Percentiles rank a stretch among this genome's conserved stretches.
Evolutionary conservation across 768 basidiomycete species (phyloP).

Genomic region (Suillus ampliporus): DNA sequence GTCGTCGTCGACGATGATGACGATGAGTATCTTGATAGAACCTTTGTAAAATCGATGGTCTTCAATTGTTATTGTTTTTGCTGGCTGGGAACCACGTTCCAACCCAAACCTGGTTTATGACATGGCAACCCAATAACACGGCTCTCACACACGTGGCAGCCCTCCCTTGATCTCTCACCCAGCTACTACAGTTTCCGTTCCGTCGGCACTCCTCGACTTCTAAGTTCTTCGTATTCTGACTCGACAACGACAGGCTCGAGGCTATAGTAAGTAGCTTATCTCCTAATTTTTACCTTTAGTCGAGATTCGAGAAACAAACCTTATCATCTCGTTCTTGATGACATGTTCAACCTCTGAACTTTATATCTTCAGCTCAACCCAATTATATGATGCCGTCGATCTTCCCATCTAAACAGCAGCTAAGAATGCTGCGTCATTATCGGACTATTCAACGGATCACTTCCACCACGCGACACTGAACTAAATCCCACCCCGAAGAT

Average conservation of each 20-base stretch:
- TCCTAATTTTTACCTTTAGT: neutral
- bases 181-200: neutral
- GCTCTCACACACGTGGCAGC: conserved; percentile 16
- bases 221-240: neutral
- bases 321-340: neutral
- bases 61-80: conserved; percentile 14
- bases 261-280: neutral
- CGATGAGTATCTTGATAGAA: conserved; percentile 11
- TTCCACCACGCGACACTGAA: conserved; percentile 4
- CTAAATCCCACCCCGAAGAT: neutral
- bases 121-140: conserved; percentile 13
- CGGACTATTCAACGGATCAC: conserved; percentile 2
- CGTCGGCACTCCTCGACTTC: neutral
- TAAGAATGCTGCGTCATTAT: neutral
- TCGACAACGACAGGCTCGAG: neutral
- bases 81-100: conserved; percentile 13
- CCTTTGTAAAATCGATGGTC: conserved; percentile 10
- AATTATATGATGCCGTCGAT: neutral
- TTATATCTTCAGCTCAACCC: conserved; percentile 5
- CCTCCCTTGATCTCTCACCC: too few relatives aligned
- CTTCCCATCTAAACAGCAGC: conserved; percentile 3
- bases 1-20: conserved; percentile 9
- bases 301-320: neutral
- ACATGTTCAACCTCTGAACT: neutral
- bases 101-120: conserved; percentile 12